Evolutionary conservation across 2,329 filamentous ascomycete genomes (phyloP).

Genomic region (Pochonia chlamydosporia): DNA sequence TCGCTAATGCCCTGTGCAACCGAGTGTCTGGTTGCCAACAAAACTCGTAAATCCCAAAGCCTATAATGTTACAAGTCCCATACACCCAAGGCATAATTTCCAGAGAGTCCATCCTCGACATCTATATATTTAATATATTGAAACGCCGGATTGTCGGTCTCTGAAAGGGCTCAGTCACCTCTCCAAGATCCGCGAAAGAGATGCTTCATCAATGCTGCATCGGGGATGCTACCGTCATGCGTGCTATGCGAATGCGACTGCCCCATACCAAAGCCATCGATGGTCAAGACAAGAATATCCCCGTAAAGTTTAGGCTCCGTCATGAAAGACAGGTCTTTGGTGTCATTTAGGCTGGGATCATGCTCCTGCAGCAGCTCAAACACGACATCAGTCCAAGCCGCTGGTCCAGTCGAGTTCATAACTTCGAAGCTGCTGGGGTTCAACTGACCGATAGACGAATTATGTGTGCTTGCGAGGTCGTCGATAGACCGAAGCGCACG

Average conservation of each 20-base stretch:
- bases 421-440: constrained; percentile 8
- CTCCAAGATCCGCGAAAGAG: constrained; percentile 16
- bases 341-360: constrained; percentile 6
- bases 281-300: constrained; percentile 18
- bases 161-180: background rate
- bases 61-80: no score
- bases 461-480: background rate
- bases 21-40: no score
- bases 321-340: constrained; percentile 11
- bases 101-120: no score
- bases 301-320: constrained; percentile 11
- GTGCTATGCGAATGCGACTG: constrained; percentile 21
- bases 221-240: constrained; percentile 14
- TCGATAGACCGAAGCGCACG: no score
- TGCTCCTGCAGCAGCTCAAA: constrained; percentile 10
- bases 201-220: constrained; percentile 20
- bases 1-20: no score
- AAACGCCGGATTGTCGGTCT: no score
- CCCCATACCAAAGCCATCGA: constrained; percentile 22
- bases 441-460: background rate
- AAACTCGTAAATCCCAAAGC: no score
- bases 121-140: no score
- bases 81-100: no score
- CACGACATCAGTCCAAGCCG: constrained; percentile 11
- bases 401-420: constrained; percentile 11